Evolutionary conservation across 1,284 basidiomycete species (phyloP).

Genomic region (Ustilago curta): DNA sequence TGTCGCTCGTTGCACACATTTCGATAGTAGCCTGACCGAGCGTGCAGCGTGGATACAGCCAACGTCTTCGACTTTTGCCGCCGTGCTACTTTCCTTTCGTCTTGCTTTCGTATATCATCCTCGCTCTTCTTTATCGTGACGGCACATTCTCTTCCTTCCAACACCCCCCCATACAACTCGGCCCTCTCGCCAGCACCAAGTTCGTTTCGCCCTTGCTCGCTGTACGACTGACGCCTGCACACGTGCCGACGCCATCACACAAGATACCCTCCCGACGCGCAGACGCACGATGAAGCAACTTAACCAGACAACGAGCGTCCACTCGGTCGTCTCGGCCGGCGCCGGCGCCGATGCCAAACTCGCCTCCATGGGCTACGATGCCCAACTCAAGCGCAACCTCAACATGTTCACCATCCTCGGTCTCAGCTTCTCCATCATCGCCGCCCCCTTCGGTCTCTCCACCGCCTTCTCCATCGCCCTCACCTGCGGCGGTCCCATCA

Average conservation of each 20-base stretch:
- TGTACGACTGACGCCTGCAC: not conserved
- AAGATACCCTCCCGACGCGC: not conserved
- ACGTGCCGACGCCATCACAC: not conserved
- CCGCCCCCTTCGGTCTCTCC: conserved; percentile 70
- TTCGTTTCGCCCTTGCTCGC: not conserved
- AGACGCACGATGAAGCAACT: conserved; percentile 20
- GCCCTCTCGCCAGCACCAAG: not conserved
- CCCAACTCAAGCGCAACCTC: conserved; percentile 71
- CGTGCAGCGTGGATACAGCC: too few relatives aligned
- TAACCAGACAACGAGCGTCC: conserved; percentile 44
- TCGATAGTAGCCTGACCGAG: not conserved
- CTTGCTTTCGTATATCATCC: conserved; percentile 2
- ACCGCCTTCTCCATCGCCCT: conserved; percentile 71
- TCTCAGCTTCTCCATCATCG: conserved; percentile 71
- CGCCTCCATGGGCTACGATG: conserved; percentile 71
- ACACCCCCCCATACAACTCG: not conserved
- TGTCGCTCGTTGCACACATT: not conserved
- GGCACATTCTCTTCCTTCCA: too few relatives aligned
- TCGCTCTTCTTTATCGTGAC: not conserved
- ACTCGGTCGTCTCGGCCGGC: conserved; percentile 54
- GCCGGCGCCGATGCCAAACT: conserved; percentile 66
- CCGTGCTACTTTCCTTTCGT: not conserved
- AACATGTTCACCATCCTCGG: conserved; percentile 72
- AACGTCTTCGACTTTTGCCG: not conserved
- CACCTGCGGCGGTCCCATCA: conserved; percentile 70